Conservation (phyloP, 257 asterid genomes). For the Przewalskia tangutica region DNA sequence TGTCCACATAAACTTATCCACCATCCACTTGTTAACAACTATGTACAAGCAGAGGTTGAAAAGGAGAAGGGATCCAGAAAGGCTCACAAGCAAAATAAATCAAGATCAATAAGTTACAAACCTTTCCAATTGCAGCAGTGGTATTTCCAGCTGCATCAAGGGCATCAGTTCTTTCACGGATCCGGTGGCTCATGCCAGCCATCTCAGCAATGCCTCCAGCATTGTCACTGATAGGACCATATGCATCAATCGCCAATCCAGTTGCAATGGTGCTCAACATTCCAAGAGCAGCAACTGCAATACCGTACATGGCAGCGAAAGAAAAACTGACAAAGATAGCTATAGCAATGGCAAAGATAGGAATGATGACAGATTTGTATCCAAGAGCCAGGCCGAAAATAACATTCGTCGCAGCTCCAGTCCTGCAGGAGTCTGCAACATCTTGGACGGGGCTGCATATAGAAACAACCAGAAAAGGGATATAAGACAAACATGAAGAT, state of each 20-base stretch:
- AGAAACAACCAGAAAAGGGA: background rate
- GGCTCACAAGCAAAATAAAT: background rate
- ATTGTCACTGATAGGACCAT: conserved; percentile 94
- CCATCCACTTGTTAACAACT: background rate
- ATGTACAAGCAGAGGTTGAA: background rate
- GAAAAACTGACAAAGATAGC: conserved; percentile 80
- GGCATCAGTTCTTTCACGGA: conserved; percentile 91
- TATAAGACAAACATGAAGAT: background rate
- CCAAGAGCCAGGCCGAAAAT: conserved; percentile 93
- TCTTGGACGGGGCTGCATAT: conserved; percentile 61
- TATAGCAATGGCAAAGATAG: conserved; percentile 74
- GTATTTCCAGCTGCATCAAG: conserved; percentile 97
- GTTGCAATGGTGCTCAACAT: conserved; percentile 95
- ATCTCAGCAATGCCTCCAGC: conserved; percentile 97
- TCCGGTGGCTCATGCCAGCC: conserved; percentile 94
- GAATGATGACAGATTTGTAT: conserved; percentile 86
- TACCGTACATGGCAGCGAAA: conserved; percentile 90
- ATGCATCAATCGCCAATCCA: conserved; percentile 86
- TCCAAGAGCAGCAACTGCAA: conserved; percentile 89
- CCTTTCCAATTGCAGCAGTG: conserved; percentile 96
- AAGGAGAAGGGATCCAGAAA: background rate
- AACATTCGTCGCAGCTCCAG: conserved; percentile 93
- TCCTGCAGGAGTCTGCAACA: conserved; percentile 95
- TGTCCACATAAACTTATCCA: background rate
- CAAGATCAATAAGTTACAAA: background rate